Evolutionary conservation across 306 rosid genomes (phyloP), one percentile per base, ranked within the genome.

Genomic region (Cicer yamashitae): DNA sequence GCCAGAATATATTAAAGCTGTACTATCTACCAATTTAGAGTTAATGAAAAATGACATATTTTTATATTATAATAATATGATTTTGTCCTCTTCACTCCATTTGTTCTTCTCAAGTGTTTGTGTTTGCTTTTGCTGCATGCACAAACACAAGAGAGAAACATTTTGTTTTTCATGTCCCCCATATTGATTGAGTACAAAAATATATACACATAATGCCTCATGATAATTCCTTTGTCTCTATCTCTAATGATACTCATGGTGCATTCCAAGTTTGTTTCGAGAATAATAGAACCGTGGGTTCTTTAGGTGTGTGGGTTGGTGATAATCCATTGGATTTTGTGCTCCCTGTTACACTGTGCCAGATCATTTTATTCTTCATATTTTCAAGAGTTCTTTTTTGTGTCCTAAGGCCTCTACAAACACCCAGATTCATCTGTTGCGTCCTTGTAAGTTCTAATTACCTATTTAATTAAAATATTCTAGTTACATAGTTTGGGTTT

Each of bases 401-500:
- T 53, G 0, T 79, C 72, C 89, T 91, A 47, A 61, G 66, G 75
- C 90, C 93, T 45, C 6, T 91, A 6, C 54, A 79, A 39, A 87
- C 85, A 77, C 84, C 93, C 67, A 84, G 18, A 81, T 77, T 87
- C 67, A 25, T 83, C 40, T 82, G 91, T 77, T 46, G 41, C 40
- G 22, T 86, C 62, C 44, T 89, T 75, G 91, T 87, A 68, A 54
- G 65, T 34, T 74, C 20, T 20, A 18, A 18, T 18, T 18, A 18
- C 20, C 20, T 18, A 18, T 18, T 18, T 18, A 18, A 18, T 18
- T 18, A 18, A 18, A 18, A 18, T 18, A 18, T 0, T 18, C 20
- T 18, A 18, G 20, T 18, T 18, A 18, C 20, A 18, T 18, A 18
- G 20, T 18, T n/a, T n/a, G n/a, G n/a, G n/a, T n/a, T n/a, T n/a